Conservation (phyloP, 495 filamentous ascomycete genomes). For the Xylaria bambusicola region DNA sequence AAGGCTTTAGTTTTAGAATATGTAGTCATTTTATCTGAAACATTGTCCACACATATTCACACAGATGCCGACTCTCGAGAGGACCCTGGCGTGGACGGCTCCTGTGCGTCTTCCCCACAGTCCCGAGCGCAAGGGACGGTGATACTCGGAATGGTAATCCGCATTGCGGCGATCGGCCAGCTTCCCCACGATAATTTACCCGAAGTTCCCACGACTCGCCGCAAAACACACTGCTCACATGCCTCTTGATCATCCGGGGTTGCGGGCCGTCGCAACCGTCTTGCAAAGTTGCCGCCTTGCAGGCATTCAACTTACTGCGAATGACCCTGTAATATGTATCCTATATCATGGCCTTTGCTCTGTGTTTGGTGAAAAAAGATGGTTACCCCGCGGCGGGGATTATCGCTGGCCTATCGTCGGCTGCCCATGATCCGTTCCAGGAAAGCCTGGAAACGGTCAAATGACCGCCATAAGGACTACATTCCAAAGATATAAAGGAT, state of each 20-base stretch:
- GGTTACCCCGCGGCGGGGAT: constrained; percentile 39
- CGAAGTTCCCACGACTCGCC: constrained; percentile 3
- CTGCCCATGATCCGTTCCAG: constrained; percentile 52
- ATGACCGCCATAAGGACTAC: constrained; percentile 9
- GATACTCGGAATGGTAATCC: background rate
- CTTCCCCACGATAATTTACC: constrained; percentile 12
- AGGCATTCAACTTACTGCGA: constrained; percentile 13
- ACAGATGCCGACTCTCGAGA: too few species aligned
- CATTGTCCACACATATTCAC: background rate
- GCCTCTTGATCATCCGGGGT: constrained; percentile 27
- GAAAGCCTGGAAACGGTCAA: constrained; percentile 36
- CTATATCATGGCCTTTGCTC: constrained; percentile 15
- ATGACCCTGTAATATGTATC: constrained; percentile 1
- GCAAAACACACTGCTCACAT: background rate
- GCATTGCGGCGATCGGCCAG: constrained; percentile 14
- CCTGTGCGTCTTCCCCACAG: constrained; percentile 2
- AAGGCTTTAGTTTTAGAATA: too few species aligned
- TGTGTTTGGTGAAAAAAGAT: constrained; percentile 26
- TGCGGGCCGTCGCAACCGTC: constrained; percentile 37
- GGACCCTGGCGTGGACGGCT: background rate
- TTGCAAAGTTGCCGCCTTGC: constrained; percentile 32
- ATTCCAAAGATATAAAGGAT: constrained; percentile 4
- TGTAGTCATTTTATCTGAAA: too few species aligned
- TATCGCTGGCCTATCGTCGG: constrained; percentile 35
- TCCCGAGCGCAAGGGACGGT: constrained; percentile 7